These are phyloP conservation scores for Arthrocladium fulminans DNA, from an alignment of 2,329 filamentous ascomycete genomes.

Conservation along the genomic window DNA sequence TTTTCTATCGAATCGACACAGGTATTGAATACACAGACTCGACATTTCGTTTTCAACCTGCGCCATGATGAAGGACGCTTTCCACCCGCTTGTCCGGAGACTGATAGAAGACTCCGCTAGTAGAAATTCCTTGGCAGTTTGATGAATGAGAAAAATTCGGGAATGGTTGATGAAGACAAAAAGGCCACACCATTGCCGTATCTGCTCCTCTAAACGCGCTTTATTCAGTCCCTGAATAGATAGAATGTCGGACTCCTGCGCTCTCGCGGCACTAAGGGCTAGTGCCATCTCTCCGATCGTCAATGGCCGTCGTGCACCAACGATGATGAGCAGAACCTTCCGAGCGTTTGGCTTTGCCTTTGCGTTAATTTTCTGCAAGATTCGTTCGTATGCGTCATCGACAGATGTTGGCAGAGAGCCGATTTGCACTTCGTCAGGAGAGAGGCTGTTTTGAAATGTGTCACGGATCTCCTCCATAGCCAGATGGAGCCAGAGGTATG, in stretches of 20 bases:
- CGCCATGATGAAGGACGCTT: not conserved
- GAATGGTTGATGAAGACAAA: conserved; percentile 23
- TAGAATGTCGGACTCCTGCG: too few species aligned
- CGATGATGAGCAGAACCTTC: conserved; percentile 23
- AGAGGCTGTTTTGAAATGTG: conserved; percentile 11
- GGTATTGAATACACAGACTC: not conserved
- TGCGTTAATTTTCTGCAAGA: conserved; percentile 15
- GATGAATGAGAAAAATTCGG: conserved; percentile 24
- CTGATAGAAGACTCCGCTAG: conserved; percentile 11
- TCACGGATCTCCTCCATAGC: conserved; percentile 23
- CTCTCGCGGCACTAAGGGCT: conserved; percentile 16
- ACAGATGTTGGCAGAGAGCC: conserved; percentile 20
- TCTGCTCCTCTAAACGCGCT: too few species aligned
- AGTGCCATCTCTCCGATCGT: conserved; percentile 22
- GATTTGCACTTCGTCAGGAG: conserved; percentile 13
- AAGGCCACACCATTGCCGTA: conserved; percentile 22
- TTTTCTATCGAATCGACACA: not conserved
- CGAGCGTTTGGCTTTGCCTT: conserved; percentile 5
- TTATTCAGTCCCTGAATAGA: too few species aligned
- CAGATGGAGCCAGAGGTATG: too few species aligned
- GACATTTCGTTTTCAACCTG: conserved; percentile 4
- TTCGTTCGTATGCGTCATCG: conserved; percentile 25
- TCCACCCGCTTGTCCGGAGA: not conserved
- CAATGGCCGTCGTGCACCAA: conserved; percentile 24
- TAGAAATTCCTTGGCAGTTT: conserved; percentile 27